Conservation (phyloP, 192 early-diverging fungal genomes). For the Gaertneriomyces semiglobifer region DNA sequence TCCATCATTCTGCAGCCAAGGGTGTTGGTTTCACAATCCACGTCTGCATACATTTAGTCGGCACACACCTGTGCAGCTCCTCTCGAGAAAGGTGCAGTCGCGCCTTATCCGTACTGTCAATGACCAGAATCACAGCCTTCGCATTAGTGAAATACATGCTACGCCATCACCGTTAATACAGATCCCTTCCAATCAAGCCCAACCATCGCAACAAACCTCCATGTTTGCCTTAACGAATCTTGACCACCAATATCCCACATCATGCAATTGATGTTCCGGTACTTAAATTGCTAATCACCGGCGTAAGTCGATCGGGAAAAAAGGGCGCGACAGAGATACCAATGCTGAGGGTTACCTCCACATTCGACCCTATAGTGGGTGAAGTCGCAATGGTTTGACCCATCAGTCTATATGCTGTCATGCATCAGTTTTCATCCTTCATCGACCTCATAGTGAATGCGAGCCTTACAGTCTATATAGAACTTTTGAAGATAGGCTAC, state of each 20-base stretch:
- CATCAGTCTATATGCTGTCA: constrained; percentile 19
- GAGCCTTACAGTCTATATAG: constrained; percentile 14
- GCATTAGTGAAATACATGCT: constrained; percentile 62
- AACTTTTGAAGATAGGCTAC: background rate
- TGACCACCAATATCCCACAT: constrained; percentile 59
- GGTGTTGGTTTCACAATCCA: background rate
- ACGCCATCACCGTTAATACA: too few species aligned
- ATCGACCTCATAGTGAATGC: background rate
- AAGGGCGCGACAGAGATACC: background rate
- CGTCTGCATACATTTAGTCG: background rate
- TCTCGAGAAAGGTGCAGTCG: constrained; percentile 59
- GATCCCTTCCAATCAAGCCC: background rate
- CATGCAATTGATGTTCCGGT: constrained; percentile 67
- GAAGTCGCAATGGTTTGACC: constrained; percentile 51
- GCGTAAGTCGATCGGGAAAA: background rate
- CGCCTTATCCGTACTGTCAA: constrained; percentile 65
- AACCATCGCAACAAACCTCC: constrained; percentile 39
- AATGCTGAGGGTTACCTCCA: constrained; percentile 48
- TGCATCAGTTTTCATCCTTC: background rate
- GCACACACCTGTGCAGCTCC: constrained; percentile 48
- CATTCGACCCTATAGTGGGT: constrained; percentile 70
- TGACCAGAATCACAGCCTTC: constrained; percentile 70
- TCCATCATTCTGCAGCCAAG: constrained; percentile 53
- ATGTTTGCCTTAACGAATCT: constrained; percentile 60
- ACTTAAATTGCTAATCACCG: constrained; percentile 43